Conservation (phyloP, 2,329 filamentous ascomycete species). For the Grosmannia clavigera region DNA sequence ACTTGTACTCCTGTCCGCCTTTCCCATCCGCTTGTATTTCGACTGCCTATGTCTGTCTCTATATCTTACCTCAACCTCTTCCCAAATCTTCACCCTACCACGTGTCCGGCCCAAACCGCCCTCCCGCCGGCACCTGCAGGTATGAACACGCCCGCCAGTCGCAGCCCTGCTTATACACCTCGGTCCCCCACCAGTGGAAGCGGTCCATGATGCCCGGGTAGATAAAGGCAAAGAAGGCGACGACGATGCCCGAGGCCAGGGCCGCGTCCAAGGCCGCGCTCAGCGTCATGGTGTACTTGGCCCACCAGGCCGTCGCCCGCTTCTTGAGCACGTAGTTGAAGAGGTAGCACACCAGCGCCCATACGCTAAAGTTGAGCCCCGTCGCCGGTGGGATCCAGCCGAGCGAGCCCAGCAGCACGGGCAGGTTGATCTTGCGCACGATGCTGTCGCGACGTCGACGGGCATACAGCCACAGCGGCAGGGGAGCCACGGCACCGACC, state of each 20-base stretch:
- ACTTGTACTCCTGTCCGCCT: too few species aligned
- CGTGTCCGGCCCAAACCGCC: slow-evolving; percentile 50
- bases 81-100: slow-evolving; percentile 31
- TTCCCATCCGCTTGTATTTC: background rate
- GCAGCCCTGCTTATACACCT: slow-evolving; percentile 72
- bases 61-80: too few species aligned
- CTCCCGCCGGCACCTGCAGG: slow-evolving; percentile 47
- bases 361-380: slow-evolving; percentile 78
- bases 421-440: slow-evolving; percentile 66
- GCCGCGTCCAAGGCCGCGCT: slow-evolving; percentile 75
- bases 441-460: slow-evolving; percentile 47
- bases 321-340: slow-evolving; percentile 70
- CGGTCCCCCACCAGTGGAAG: slow-evolving; percentile 82
- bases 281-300: slow-evolving; percentile 82
- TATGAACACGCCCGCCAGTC: slow-evolving; percentile 76
- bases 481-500: slow-evolving; percentile 60
- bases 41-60: background rate
- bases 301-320: slow-evolving; percentile 67
- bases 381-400: slow-evolving; percentile 81
- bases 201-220: slow-evolving; percentile 62
- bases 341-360: slow-evolving; percentile 72
- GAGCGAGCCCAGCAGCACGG: slow-evolving; percentile 71
- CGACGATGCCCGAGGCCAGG: slow-evolving; percentile 67
- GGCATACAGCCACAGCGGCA: slow-evolving; percentile 61
- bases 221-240: slow-evolving; percentile 79